Percentiles rank a stretch among this genome's conserved stretches.
Evolutionary conservation across 2,329 filamentous ascomycete genomes (phyloP).

Genomic region (Penicillium polonicum): DNA sequence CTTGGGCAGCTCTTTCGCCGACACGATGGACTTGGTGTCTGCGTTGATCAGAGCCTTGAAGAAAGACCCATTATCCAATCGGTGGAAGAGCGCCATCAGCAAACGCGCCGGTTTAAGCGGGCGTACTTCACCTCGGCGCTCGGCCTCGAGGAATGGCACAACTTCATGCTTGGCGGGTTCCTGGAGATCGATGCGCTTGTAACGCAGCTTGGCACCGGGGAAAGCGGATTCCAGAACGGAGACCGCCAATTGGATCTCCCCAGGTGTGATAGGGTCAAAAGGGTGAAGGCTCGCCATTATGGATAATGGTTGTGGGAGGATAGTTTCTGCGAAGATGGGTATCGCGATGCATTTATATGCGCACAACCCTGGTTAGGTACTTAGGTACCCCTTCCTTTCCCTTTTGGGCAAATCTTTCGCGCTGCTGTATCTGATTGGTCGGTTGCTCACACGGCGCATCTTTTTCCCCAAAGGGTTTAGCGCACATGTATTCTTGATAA

Average conservation of each 20-base stretch:
- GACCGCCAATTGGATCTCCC: constrained; percentile 42
- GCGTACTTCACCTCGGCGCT: constrained; percentile 53
- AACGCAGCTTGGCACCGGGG: constrained; percentile 42
- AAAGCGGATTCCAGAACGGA: constrained; percentile 40
- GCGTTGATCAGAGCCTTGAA: constrained; percentile 43
- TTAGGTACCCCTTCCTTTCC: constrained; percentile 1
- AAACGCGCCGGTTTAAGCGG: constrained; percentile 52
- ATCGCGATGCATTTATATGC: constrained; percentile 12
- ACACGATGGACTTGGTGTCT: constrained; percentile 37
- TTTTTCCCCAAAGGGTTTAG: constrained; percentile 20
- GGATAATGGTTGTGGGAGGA: neutral
- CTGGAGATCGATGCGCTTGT: constrained; percentile 67
- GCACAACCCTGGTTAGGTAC: neutral
- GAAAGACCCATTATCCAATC: constrained; percentile 44
- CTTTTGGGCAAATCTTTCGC: constrained; percentile 22
- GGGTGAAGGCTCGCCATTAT: constrained; percentile 35
- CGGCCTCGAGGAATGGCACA: constrained; percentile 62
- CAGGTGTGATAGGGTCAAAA: constrained; percentile 42
- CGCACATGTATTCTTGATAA: neutral
- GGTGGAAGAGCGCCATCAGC: constrained; percentile 53
- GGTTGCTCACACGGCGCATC: constrained; percentile 14
- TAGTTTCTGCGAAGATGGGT: neutral
- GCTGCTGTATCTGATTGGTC: constrained; percentile 14
- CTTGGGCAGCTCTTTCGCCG: constrained; percentile 47
- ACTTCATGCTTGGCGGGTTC: constrained; percentile 62